These are phyloP conservation scores for Blastocystis sp. DNA, from an alignment of 352 stramenopile genomes.

Conservation along the genomic window DNA sequence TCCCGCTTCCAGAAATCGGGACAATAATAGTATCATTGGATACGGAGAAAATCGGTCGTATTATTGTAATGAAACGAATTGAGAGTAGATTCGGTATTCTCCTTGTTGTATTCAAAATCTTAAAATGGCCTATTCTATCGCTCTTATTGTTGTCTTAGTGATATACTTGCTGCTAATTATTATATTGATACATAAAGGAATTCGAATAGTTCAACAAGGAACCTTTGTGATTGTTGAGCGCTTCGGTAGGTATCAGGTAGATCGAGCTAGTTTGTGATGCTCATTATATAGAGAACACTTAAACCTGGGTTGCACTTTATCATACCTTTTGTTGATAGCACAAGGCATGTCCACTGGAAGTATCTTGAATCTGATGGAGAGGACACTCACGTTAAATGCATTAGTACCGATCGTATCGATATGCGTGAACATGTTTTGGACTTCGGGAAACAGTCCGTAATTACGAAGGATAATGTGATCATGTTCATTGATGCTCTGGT, in stretches of 20 bases:
- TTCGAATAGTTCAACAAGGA: constrained; percentile 55
- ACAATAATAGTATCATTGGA: no score
- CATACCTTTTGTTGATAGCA: constrained; percentile 65
- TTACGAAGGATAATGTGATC: constrained; percentile 68
- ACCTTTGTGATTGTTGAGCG: constrained; percentile 67
- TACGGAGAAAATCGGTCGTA: no score
- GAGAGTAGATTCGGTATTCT: constrained; percentile 27
- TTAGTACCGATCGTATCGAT: constrained; percentile 66
- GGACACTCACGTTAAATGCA: constrained; percentile 20
- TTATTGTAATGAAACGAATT: neutral
- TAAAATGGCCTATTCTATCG: neutral
- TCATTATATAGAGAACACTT: constrained; percentile 57
- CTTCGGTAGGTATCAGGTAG: constrained; percentile 66
- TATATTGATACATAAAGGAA: neutral
- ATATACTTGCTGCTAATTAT: constrained; percentile 12
- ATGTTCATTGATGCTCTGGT: constrained; percentile 67
- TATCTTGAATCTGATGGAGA: constrained; percentile 29
- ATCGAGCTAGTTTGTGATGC: neutral
- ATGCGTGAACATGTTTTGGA: constrained; percentile 67
- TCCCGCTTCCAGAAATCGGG: no score
- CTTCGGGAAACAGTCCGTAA: constrained; percentile 65
- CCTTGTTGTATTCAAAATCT: neutral
- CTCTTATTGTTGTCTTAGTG: constrained; percentile 19
- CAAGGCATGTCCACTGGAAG: constrained; percentile 58
- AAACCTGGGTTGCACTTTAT: constrained; percentile 67